Base-by-base conservation (phyloP, 2,329 filamentous ascomycete species). In the Cladosporium austrohemisphaericum region DNA sequence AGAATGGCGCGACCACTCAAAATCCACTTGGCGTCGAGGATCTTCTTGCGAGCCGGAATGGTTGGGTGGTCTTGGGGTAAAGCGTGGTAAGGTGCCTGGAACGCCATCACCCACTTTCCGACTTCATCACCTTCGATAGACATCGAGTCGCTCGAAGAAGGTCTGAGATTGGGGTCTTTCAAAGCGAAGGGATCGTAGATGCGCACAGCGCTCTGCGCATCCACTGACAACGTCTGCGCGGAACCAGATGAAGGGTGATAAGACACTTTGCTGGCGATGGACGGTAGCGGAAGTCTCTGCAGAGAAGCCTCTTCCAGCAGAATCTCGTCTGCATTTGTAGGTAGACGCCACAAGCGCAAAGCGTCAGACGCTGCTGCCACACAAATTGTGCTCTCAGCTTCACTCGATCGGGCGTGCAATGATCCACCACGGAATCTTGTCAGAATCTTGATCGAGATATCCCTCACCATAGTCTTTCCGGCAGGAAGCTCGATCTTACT, bases 151-250 rank as follows among this genome's bases (percentile, higher is more conserved):
- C 57, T 56, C 9, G 64, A 64, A 7, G 52, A 52, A 18, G 61
- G 60, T 41, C 62, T 49, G 22, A 45, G 37, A 14, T 43, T 47
- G 20, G 45, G 33, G 19, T 49, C 43, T 10, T 45, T 50, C 5
- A 18, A 7, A 9, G 37, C 37, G 6, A 20, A 73, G 20, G 75
- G 76, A 46, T 81, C 76, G 57, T 79, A 81, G 11, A 84, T 68
- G 46, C 80, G 78, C 22, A 80, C 76, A 33, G 69, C 72, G 5
- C 80, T 79, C n/a, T 68, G 71, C 1, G 71, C 62, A 49, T 82
- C 78, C 1, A 74, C 70, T 5, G 84, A 67, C 7, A 84, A 68
- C 9, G 84, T 62, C 36, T 76, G 54, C 9, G 54, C 50, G 2
- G 54, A 57, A 5, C 50, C 52, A 11, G 55, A 22, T 7, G 58